phyloP scores from a whole-genome alignment of 176 grass and related monocot genomes.

The Dendrocalamus sinicus region DNA sequence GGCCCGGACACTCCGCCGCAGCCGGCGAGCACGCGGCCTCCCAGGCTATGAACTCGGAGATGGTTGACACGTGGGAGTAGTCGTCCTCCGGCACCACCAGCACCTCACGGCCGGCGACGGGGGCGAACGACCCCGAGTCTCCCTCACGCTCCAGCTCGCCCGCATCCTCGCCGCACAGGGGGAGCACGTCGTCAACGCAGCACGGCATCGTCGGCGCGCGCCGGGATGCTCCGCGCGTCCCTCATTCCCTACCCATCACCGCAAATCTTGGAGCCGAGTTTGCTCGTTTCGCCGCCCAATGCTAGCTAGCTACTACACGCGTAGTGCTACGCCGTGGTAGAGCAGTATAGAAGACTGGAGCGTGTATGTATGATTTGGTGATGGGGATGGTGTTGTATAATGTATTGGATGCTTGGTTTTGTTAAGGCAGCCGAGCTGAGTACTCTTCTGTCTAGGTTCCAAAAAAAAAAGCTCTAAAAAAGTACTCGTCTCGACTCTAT shows the following conservation, averaged over 20 bases:
- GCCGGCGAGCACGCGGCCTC: conserved; percentile 34
- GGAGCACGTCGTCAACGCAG: neutral
- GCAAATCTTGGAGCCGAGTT: neutral
- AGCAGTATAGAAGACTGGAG: neutral
- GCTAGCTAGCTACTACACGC: neutral
- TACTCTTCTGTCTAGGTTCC: neutral
- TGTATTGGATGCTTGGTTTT: neutral
- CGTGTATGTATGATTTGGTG: neutral
- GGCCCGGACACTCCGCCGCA: conserved; percentile 38
- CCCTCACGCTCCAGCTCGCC: neutral
- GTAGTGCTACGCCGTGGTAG: neutral
- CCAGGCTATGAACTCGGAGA: neutral
- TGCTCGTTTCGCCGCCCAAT: neutral
- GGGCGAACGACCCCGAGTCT: neutral
- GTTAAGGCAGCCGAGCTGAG: too few relatives aligned
- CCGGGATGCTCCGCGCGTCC: neutral
- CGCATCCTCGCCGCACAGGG: conserved; percentile 45
- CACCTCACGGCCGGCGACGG: neutral
- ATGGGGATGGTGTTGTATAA: neutral
- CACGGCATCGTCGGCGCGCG: conserved; percentile 2
- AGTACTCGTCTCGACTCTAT: neutral
- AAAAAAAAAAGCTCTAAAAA: neutral
- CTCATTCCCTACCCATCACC: neutral
- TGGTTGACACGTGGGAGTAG: neutral
- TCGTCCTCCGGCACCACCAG: neutral